Base-by-base conservation (phyloP, 805 yeast genomes). In the Lachancea sp. region DNA sequence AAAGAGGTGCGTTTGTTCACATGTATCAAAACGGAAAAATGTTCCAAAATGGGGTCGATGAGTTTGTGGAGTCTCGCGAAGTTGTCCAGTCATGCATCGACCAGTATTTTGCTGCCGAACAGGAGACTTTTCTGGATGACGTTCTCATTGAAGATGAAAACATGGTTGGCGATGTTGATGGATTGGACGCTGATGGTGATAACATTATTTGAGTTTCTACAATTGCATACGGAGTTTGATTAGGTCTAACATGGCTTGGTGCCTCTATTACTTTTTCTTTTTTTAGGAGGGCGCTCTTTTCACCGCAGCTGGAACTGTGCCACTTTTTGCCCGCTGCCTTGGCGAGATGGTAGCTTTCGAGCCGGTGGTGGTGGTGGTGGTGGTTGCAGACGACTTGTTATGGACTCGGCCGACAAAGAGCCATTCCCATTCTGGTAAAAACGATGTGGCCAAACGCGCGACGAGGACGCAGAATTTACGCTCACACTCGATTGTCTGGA, bases 1-100 rank as follows among this genome's bases (percentile, higher is more conserved):
- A 78, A 38, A 74, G 95, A 47, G 79, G 80, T 38, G 98, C 98
- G 0, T 93, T 90, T 58, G 66, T 91, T 43, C 89, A 85, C 49
- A 82, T 82, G 44, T 93, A 87, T 67, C 75, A 65, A 53, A 71
- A 70, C 37, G 71, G 72, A 1, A 60, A 54, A 36, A 46, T 68
- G 51, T 69, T 71, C 42, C 63, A 62, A 45, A 65, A 65, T 48
- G 69, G 65, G n/a, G 58, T 67, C 44, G 68, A 63, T 25, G 98
- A 95, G 49, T 91, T 91, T 57, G 85, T 79, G 45, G 81, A 85
- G 52, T 70, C 90, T 3, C 75, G 91, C 53, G 78, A 82, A 54
- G 83, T 82, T 36, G 91, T 89, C 0, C 78, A 82, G 56, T 75
- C 77, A 36, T 75, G 87, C 12, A 83, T 91, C 39, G 85, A 81